Conservation (phyloP, 441 rosid genomes). For the Lepidium campestre region DNA sequence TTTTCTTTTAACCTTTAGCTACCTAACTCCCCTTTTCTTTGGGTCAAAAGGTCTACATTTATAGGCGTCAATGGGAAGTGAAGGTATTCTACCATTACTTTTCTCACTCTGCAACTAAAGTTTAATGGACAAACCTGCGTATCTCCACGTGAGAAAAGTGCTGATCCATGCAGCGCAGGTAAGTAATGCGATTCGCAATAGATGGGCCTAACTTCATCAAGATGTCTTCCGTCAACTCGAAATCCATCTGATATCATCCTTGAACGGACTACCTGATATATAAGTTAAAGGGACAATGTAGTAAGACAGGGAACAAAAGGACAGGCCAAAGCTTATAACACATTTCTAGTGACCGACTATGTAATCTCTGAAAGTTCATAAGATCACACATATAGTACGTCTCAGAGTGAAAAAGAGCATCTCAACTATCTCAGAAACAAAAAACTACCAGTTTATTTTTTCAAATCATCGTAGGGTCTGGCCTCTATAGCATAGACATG, state of each 20-base stretch:
- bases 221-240: constrained; percentile 89
- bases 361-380: not conserved
- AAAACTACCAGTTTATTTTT: not conserved
- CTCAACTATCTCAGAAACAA: not conserved
- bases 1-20: not conserved
- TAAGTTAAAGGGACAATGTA: constrained; percentile 15
- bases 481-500: not conserved
- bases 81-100: not conserved
- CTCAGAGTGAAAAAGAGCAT: not conserved
- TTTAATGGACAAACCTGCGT: constrained; percentile 61
- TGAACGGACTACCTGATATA: constrained; percentile 77
- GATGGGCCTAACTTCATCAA: constrained; percentile 89
- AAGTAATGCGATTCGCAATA: constrained; percentile 67
- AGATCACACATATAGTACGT: not conserved
- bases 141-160: constrained; percentile 93
- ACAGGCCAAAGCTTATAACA: not conserved
- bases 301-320: not conserved
- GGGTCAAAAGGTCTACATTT: not conserved
- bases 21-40: not conserved
- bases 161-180: constrained; percentile 82
- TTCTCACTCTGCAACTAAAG: not conserved
- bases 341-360: not conserved
- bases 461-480: not conserved
- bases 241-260: constrained; percentile 81
- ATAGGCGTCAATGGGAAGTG: not conserved